Evolutionary conservation across 2,329 filamentous ascomycete species (phyloP), one percentile per base, ranked within the genome.

Genomic region (Scedosporium dehoogii): DNA sequence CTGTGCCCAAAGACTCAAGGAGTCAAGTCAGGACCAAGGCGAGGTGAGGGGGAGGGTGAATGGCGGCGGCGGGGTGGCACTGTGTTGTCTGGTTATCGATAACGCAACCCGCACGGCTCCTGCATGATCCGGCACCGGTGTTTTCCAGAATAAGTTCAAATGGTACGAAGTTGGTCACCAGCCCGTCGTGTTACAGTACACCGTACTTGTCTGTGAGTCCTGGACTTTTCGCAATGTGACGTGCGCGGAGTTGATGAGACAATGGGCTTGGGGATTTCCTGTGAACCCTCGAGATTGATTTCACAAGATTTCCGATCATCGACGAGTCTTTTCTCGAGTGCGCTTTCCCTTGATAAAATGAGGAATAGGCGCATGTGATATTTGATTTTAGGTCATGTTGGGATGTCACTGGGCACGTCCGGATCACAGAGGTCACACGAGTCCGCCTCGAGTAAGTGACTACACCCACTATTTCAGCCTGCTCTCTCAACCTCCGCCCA

Each of bases 41-140:
- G 21, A 55, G 51, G 51, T 55, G 51, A 38, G 33, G 33, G 33
- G 33, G 33, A 38, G 33, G 33, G 10, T 12, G 33, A 38, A 38
- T 38, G 33, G 33, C 10, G 33, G 55, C 25, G 21, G 38, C 10
- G 27, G 12, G 59, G 46, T 18, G 46, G 48, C 48, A 56, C 59
- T 21, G 29, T 56, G 59, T 44, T 61, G 42, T 51, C 23, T 55
- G 29, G 46, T 42, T 61, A 61, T 61, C 59, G 59, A 61, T 61
- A 61, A 61, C 29, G 23, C 27, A 42, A 23, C 59, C 59, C 59
- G 59, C 59, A 61, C 48, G 33, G 29, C n/a, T 38, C n/a, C 12
- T 27, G 27, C 55, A 58, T 58, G 55, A 58, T 58, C 55, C 55
- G 16, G 55, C 55, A 10, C 55, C 55, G 29, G 25, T 16, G 25